Evolutionary conservation across 148 eudicot genomes (phyloP).

Genomic region (Arctostaphylos glauca): DNA sequence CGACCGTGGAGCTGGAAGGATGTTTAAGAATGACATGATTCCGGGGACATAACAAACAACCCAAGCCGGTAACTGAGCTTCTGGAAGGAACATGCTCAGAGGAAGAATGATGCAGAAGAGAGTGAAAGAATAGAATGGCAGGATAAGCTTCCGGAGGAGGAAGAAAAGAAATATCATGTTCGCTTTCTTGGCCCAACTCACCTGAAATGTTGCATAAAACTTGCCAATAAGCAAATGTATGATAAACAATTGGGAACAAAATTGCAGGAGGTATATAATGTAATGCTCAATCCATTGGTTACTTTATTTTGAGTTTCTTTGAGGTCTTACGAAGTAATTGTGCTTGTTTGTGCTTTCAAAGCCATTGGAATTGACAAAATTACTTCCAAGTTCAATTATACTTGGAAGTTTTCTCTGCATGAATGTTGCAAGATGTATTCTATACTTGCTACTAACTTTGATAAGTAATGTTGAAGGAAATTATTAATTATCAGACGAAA

Average conservation of each 20-base stretch:
- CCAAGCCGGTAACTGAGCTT: conserved; percentile 88
- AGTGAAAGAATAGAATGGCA: conserved; percentile 91
- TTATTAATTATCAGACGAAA: background rate
- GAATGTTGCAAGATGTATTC: background rate
- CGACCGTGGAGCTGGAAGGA: conserved; percentile 83
- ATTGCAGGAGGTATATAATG: background rate
- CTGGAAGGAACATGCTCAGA: conserved; percentile 87
- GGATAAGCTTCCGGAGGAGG: conserved; percentile 82
- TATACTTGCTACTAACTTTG: background rate
- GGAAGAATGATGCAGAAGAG: conserved; percentile 94
- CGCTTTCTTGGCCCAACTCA: conserved; percentile 72
- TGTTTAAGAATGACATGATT: conserved; percentile 71
- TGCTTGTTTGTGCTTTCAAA: background rate
- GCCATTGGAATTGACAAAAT: background rate
- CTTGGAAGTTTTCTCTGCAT: background rate
- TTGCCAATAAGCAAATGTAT: background rate
- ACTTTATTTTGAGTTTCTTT: conserved; percentile 10
- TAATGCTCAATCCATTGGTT: background rate
- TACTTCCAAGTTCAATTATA: background rate
- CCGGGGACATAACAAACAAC: conserved; percentile 91
- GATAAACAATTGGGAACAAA: background rate
- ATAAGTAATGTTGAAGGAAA: background rate
- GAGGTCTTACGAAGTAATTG: background rate
- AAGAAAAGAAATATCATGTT: conserved; percentile 82
- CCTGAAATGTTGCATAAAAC: conserved; percentile 45